A percentile compares a stretch with the other conserved stretches of the same genome.
These are phyloP conservation scores for Syzygium malaccense DNA, from an alignment of 441 rosid species.

Conservation along the genomic window DNA sequence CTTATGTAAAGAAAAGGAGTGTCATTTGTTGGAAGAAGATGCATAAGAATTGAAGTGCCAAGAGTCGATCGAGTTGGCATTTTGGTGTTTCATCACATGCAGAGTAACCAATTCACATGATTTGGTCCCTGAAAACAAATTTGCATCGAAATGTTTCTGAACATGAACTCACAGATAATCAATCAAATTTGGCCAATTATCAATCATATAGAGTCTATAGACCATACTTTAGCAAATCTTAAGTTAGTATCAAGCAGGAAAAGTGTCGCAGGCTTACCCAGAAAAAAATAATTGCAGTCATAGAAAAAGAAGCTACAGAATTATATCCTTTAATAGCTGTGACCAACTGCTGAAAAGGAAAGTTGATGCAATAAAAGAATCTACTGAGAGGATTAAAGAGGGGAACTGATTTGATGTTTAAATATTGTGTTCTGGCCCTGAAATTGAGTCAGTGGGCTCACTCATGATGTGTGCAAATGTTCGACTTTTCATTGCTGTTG, in stretches of 20 bases:
- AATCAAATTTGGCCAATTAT: constrained; percentile 1
- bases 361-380: constrained; percentile 4
- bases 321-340: not conserved
- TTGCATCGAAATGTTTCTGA: not conserved
- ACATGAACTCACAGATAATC: not conserved
- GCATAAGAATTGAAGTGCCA: constrained; percentile 10
- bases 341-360: not conserved
- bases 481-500: not conserved
- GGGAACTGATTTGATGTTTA: constrained; percentile 2
- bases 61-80: constrained; percentile 5
- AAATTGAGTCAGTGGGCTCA: not conserved
- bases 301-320: not conserved
- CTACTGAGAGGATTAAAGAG: constrained; percentile 6
- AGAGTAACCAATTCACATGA: not conserved
- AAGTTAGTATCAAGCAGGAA: not conserved
- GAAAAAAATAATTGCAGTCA: not conserved
- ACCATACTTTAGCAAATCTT: not conserved
- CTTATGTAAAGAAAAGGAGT: constrained; percentile 25
- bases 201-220: not conserved
- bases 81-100: not conserved
- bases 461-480: not conserved
- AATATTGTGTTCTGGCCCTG: not conserved
- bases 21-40: constrained; percentile 15
- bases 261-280: not conserved
- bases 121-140: not conserved